Evolutionary conservation across 176 grass and related monocot genomes (phyloP), one percentile per base, ranked within the genome.

Genomic region (Aegilops umbellulata): DNA sequence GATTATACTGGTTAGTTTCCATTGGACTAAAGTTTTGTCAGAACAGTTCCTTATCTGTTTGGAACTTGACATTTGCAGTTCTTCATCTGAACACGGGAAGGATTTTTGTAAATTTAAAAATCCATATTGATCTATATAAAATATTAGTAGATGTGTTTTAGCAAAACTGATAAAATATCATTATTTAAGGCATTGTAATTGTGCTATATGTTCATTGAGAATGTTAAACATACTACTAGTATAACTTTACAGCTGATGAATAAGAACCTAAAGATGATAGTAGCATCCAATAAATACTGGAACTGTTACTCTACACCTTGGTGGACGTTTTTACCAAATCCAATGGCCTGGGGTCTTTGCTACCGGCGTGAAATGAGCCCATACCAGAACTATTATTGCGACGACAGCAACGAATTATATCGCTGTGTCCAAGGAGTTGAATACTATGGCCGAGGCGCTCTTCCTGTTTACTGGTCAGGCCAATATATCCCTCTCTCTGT

Each of bases 281-380:
- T 36, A 72, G 30, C 39, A 60, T 80, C 44, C 6, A 14, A 65
- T 74, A 74, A n/a, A 7, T 75, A 81, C 3, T 85, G 46, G 10
- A 61, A 69, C 24, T 22, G 2, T 60, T 22, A 60, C 29, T 29
- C 29, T 30, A 30, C 29, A 3, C 29, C 29, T 30, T 30, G 29
- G 94, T 89, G 94, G 92, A 77, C 87, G 89, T 75, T 13, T 74
- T n/a, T 88, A 83, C 42, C 83, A 10, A 82, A 88, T 85, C 72
- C 78, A 60, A 66, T 84, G 61, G 88, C 94, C 42, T 97, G 92
- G 86, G 94, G 92, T 47, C 78, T 97, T 38, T 97, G 94, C 86
- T 97, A 94, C 86, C 94, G 89, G 51, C 88, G 80, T 42, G 88
- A 97, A 78, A 66, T 94, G 88, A 97, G 92, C 90, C 92, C 94